Evolutionary conservation across 345 rosid genomes (phyloP), one percentile per base, ranked within the genome.

Genomic region (Salix brachista): DNA sequence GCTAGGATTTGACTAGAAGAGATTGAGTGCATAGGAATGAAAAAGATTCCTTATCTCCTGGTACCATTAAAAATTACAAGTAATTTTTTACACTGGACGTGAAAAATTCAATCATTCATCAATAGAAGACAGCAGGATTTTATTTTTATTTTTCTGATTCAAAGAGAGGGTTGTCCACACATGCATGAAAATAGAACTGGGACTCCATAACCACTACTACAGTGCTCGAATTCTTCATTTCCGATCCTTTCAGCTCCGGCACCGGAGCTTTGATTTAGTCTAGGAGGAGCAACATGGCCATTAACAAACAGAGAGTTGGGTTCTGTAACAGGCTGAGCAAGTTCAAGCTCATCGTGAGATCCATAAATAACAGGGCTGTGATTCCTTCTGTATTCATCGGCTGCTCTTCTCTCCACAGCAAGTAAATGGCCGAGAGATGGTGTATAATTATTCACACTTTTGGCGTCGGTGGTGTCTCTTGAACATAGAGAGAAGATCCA

Each of bases 401-500:
- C 76, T 54, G 84, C 85, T 81, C 80, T 78, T 81, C 91, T 88
- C 78, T 90, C 90, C 67, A 73, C 89, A 0, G 87, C 87, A 19
- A 89, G 89, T 69, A 86, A 86, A 52, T 89, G 87, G 19, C 84
- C 87, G 10, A 87, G 86, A 16, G 90, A 85, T 65, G 80, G 87
- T 39, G 89, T 78, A 39, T 36, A 36, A 36, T 62, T 73, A 39
- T 70, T 77, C 17, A 50, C 72, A 69, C 6, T 75, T 65, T 69
- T 77, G 26, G 83, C 87, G 65, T 80, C 87, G 1, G 82, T 85
- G 8, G 79, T 79, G 48, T 86, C 85, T 74, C 81, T 83, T 65
- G 89, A 82, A 73, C 89, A 88, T 67, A 86, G 48, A 13, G 91
- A 88, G 78, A 87, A 83, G 8, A 88, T 52, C 91, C 93, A 90